Base-by-base conservation (phyloP, 2,329 filamentous ascomycete genomes). In the Penicillium sp. region DNA sequence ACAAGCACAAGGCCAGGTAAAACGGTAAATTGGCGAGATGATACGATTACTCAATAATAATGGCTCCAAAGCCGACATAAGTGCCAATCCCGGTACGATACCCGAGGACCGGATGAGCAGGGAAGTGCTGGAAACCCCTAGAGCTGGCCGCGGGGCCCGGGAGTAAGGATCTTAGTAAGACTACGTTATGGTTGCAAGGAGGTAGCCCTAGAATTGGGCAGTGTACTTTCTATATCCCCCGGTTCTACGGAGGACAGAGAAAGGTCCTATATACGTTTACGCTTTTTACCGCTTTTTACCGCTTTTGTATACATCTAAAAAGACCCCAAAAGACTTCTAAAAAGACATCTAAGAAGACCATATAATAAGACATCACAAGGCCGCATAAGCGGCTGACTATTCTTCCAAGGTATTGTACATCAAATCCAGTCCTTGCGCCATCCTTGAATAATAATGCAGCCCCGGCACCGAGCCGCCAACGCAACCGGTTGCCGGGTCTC, bases 401-500 rank as follows among this genome's bases (percentile, higher is more conserved):
- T n/a, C 35, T 37, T n/a, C 35, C 35, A n/a, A 38, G 8, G 17
- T 15, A 33, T 33, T 33, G 12, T 33, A 13, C 31, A 33, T 33
- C 31, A 33, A 13, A 33, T 15, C 5, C 35, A n/a, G 35, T n/a
- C 35, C 35, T 37, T 37, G 35, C n/a, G 21, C n/a, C 31, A 33
- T 33, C 38, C 6, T 21, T 25, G 13, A 25, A 17, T 17, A 25
- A 43, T 17, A 6, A 43, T 42, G 40, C 35, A 38, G 35, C 8
- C 13, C 41, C 40, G 21, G 40, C 41, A 17, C 15, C 6, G 15
- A 43, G 41, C 15, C 41, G 21, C 15, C 41, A 17, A 25, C 5
- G 7, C 15, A 43, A 17, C 40, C 21, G 40, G 21, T 43, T 17
- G 4, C 41, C 21, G 15, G 21, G 62, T 63, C 64, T 47, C 54